Evolutionary conservation across 176 grass and related monocot genomes (phyloP), one percentile per base, ranked within the genome.

Genomic region (Calamus simplicifolius): DNA sequence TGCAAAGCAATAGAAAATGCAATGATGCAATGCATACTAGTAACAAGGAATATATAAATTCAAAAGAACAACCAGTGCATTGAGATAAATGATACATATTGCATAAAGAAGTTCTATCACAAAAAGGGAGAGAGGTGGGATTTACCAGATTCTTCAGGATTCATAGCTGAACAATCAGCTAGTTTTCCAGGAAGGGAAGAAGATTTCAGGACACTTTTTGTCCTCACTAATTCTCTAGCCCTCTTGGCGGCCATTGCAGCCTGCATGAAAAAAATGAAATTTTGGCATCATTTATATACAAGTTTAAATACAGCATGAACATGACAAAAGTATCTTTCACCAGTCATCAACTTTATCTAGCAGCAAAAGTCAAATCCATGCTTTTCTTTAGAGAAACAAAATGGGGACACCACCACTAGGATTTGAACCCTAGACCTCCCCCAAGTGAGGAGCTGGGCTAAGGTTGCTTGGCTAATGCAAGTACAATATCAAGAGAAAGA

Each of bases 181-280:
- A 97, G 67, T 70, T 97, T 97, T 51, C 93, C 87, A 75, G 93
- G 93, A 60, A 97, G 73, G 69, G 93, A 85, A 70, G 87, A 92
- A 58, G 93, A 97, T 82, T 85, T 97, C 62, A 97, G 73, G 16
- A 97, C 93, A 61, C 87, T 80, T 71, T 97, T 97, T 70, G 87
- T 83, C 61, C 93, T 90, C 29, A 91, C 84, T 43, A 97, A 73
- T 68, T 97, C 93, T 69, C 93, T 86, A 80, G 93, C 93, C 7
- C 84, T 62, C 59, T 97, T 97, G 18, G 93, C 93, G 38, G 93
- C 93, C 81, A 91, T 54, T 58, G 93, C 84, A 88, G 93, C 93
- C 93, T 97, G 72, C 19, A 51, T n/a, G n/a, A n/a, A 77, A 68
- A 25, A 74, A 26, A 66, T 49, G 43, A 62, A 48, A 21, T 64